Evolutionary conservation across 176 grass and related monocot genomes (phyloP).

Genomic region (Paspalum vaginatum): DNA sequence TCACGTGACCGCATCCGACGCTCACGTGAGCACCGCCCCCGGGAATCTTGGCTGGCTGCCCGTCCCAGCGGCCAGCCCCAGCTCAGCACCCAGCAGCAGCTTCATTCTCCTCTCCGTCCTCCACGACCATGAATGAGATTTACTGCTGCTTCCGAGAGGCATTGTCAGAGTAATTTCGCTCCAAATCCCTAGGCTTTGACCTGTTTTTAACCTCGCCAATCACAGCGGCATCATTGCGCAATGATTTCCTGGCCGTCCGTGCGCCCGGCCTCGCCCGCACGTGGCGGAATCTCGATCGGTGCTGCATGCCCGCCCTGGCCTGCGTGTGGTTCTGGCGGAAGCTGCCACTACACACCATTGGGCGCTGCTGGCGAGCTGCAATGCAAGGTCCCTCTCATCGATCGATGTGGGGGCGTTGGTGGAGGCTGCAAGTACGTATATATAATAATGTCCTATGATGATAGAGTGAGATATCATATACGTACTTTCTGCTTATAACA

Average conservation of each 20-base stretch:
- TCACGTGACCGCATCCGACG: slow-evolving; percentile 64
- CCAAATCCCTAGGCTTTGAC: slow-evolving; percentile 76
- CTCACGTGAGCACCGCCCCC: slow-evolving; percentile 59
- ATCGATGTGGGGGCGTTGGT: no score
- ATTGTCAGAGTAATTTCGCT: slow-evolving; percentile 37
- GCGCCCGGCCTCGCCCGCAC: slow-evolving; percentile 23
- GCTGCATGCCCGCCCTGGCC: no score
- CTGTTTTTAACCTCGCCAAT: slow-evolving; percentile 32
- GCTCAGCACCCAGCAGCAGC: no score
- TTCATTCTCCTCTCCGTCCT: slow-evolving; percentile 20
- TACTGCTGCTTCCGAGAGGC: slow-evolving; percentile 25
- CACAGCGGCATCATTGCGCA: slow-evolving; percentile 62
- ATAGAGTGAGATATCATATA: background rate
- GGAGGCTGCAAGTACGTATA: no score
- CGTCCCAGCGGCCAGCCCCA: background rate
- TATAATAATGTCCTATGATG: background rate
- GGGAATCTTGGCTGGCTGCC: slow-evolving; percentile 66
- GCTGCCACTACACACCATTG: slow-evolving; percentile 39
- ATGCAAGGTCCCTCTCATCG: background rate
- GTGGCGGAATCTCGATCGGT: slow-evolving; percentile 46
- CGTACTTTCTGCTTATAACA: background rate
- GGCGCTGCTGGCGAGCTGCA: background rate
- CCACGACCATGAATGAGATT: background rate
- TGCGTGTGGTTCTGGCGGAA: slow-evolving; percentile 31
- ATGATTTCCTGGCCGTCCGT: slow-evolving; percentile 49